Evolutionary conservation across 495 filamentous ascomycete genomes (phyloP), one percentile per base, ranked within the genome.

Genomic region (Amphirosellinia nigrospora): DNA sequence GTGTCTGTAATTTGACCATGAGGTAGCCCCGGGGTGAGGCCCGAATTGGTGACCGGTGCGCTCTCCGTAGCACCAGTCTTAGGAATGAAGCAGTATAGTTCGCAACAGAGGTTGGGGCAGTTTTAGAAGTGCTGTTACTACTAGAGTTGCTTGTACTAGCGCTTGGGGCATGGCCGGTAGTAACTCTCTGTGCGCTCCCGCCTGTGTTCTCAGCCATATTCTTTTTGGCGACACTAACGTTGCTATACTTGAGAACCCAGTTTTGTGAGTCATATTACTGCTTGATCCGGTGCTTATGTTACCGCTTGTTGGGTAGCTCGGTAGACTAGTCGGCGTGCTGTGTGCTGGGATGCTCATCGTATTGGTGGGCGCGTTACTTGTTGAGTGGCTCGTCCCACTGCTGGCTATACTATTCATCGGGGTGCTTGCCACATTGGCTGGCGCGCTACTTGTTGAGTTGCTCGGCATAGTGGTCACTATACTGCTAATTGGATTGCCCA

Each of bases 311-410:
- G 58, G 19, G 21, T 30, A n/a, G 36, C 32, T 63, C 11, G 41
- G 21, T 23, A 9, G 36, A 19, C 48, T 46, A 41, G 15, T 36
- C 11, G 66, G 26, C 8, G 41, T 9, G 30, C 23, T 38, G 34
- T 16, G 23, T 36, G 63, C 34, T 23, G 62, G 26, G 32, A 53
- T 41, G 38, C 38, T 59, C 36, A 52, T 59, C 26, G 65, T 34
- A 66, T 52, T 66, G 50, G 9, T 55, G 43, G 30, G 9, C 23
- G 8, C 15, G 26, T 21, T 34, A 26, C 53, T 67, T 1, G 52
- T 61, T 5, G 41, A 5, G 10, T 7, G 21, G 43, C 34, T 60
- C 23, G 55, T 2, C 13, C 13, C 39, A 39, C 8, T 50, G n/a
- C 10, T 68, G 36, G 52, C 10, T 10, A 28, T 59, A 36, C 26